Conservation (phyloP, 2,329 filamentous ascomycete genomes). For the Thelonectria rubi region DNA sequence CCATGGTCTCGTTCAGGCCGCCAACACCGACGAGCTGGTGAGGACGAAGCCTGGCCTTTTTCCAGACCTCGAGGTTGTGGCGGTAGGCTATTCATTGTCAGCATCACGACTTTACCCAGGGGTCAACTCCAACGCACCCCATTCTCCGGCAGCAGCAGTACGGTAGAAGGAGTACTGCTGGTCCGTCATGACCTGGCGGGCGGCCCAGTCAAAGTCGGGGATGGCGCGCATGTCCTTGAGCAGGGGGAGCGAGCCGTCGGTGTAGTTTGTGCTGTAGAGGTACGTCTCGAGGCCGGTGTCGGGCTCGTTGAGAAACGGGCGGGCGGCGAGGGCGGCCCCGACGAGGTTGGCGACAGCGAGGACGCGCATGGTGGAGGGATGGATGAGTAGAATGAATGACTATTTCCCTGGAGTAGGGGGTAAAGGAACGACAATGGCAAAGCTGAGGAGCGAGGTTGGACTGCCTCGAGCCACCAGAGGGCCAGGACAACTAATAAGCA, state of each 20-base stretch:
- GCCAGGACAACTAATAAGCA: not conserved
- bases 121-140: slow-evolving; percentile 36
- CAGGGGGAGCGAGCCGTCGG: slow-evolving; percentile 47
- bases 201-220: slow-evolving; percentile 61
- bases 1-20: slow-evolving; percentile 47
- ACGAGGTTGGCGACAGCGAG: slow-evolving; percentile 33
- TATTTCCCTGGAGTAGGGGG: not conserved
- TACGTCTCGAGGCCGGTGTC: slow-evolving; percentile 47
- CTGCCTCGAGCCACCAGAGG: no score
- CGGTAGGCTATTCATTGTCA: slow-evolving; percentile 54
- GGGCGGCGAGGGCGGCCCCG: slow-evolving; percentile 42
- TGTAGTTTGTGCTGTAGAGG: slow-evolving; percentile 43
- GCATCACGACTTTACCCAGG: no score
- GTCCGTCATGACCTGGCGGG: slow-evolving; percentile 52
- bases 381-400: not conserved
- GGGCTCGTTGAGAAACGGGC: slow-evolving; percentile 47
- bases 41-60: slow-evolving; percentile 55
- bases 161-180: slow-evolving; percentile 60
- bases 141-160: slow-evolving; percentile 59
- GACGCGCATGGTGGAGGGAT: slow-evolving; percentile 29
- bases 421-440: not conserved
- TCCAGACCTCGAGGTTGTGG: slow-evolving; percentile 60
- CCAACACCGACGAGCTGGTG: slow-evolving; percentile 45
- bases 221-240: slow-evolving; percentile 55
- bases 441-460: not conserved